phyloP scores from a whole-genome alignment of 768 basidiomycete genomes.

The Suillus decipiens region DNA sequence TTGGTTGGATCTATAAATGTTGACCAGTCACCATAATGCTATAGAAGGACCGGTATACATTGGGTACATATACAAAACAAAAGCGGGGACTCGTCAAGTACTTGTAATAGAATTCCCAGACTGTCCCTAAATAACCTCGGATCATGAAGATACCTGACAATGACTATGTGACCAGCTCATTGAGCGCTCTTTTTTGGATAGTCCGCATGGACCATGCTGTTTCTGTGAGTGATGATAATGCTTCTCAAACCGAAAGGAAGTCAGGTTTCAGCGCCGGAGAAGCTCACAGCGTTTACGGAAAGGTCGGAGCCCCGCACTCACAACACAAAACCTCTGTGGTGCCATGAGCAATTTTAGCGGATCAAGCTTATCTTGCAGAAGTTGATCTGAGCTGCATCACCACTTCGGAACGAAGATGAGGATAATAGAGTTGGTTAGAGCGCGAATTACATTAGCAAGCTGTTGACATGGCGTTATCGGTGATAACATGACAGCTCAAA shows the following conservation, averaged over 20 bases:
- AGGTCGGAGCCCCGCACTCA: background rate
- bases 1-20: background rate
- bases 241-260: background rate
- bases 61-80: background rate
- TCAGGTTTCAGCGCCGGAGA: background rate
- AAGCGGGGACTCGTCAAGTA: background rate
- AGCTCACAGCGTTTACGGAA: background rate
- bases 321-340: background rate
- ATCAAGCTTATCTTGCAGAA: constrained; percentile 17
- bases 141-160: background rate
- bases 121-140: constrained; percentile 2
- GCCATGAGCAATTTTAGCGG: constrained; percentile 6
- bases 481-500: constrained; percentile 11
- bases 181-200: background rate
- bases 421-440: constrained; percentile 16
- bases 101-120: constrained; percentile 3
- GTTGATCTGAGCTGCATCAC: constrained; percentile 12
- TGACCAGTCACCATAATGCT: background rate
- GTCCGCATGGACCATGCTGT: background rate
- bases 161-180: background rate
- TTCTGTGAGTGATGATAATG: background rate
- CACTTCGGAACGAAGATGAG: constrained; percentile 16
- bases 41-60: background rate
- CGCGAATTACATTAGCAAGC: background rate
- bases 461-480: constrained; percentile 10